Percentiles rank a stretch among this genome's conserved stretches.
Evolutionary conservation across 2,329 filamentous ascomycete genomes (phyloP).

Genomic region (Trichoderma oligosporum): DNA sequence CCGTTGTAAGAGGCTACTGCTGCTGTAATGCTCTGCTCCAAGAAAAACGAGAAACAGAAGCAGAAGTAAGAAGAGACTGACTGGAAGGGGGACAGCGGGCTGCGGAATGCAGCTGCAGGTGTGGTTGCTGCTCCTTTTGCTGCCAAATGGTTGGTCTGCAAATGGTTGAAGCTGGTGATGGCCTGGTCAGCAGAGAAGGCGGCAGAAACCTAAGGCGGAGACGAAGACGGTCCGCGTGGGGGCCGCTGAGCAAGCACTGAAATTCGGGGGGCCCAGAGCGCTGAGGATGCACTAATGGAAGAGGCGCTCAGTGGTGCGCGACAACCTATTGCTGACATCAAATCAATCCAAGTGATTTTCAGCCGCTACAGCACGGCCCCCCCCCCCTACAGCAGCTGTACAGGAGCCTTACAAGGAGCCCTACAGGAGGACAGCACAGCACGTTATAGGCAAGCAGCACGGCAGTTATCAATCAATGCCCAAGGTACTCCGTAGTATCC

Average conservation of each 20-base stretch:
- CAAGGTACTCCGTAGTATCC: too few relatives aligned
- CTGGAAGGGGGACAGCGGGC: neutral
- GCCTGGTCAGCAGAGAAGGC: conserved; percentile 17
- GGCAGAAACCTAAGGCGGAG: conserved; percentile 17
- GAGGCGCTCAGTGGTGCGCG: neutral
- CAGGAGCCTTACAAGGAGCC: too few relatives aligned
- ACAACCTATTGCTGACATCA: neutral
- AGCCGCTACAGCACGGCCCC: neutral
- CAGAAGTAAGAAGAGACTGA: neutral
- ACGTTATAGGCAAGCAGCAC: too few relatives aligned
- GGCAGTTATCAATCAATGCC: too few relatives aligned
- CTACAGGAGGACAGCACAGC: too few relatives aligned
- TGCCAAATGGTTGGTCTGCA: neutral
- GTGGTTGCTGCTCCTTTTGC: conserved; percentile 2
- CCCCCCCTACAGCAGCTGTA: neutral
- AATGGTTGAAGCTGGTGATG: conserved; percentile 15
- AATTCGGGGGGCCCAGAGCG: too few relatives aligned
- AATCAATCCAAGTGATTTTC: neutral
- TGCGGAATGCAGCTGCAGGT: conserved; percentile 10
- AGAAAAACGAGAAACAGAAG: neutral
- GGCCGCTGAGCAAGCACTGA: neutral
- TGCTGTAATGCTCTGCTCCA: neutral
- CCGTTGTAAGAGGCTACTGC: neutral
- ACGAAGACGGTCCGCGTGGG: conserved; percentile 14
- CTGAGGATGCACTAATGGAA: neutral